Base-by-base conservation (phyloP, 805 yeast species). In the Kregervanrija pseudodelftensis region DNA sequence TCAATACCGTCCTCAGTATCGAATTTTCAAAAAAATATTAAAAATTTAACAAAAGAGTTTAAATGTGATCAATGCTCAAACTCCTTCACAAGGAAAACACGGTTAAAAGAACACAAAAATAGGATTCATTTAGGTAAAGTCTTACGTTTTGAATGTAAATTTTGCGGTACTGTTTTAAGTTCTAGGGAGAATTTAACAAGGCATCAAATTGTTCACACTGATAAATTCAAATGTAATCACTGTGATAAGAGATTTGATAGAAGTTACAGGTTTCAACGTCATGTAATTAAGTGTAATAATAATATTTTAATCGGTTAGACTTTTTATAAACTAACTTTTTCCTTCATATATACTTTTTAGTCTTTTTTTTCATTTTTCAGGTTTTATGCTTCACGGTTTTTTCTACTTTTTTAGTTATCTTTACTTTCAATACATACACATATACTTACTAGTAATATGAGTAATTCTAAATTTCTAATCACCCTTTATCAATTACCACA, bases 151-250 rank as follows among this genome's bases (percentile, higher is more conserved):
- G 43, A 45, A 30, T 60, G 64, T 42, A 38, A 45, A 10, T 31
- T 42, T 8, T 60, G 64, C 41, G 44, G 47, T 11, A 55, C 53
- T 16, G 22, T 45, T n/a, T 45, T 56, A 40, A 46, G 54, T 45
- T 48, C 62, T 17, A 53, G 55, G 45, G 61, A 57, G 37, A 57
- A 60, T 36, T 44, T 59, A 33, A 58, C 60, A 30, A 50, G 64
- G 45, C 64, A 60, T 32, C 42, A 31, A 10, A 51, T 57, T 36
- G 53, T 54, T n/a, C 64, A 60, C 42, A 57, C 62, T 1, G 60
- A 60, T 37, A 56, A 48, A 40, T 59, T 52, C 38, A 48, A 44
- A 34, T 59, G 64, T 32, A 44, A 39, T 3, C 28, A 39, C 2
- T 60, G 64, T 42, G 52, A 52, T 22, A 40, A 48, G 8, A 43